Evolutionary conservation across 2,329 filamentous ascomycete species (phyloP).

Genomic region (Akanthomyces dipterigenus): DNA sequence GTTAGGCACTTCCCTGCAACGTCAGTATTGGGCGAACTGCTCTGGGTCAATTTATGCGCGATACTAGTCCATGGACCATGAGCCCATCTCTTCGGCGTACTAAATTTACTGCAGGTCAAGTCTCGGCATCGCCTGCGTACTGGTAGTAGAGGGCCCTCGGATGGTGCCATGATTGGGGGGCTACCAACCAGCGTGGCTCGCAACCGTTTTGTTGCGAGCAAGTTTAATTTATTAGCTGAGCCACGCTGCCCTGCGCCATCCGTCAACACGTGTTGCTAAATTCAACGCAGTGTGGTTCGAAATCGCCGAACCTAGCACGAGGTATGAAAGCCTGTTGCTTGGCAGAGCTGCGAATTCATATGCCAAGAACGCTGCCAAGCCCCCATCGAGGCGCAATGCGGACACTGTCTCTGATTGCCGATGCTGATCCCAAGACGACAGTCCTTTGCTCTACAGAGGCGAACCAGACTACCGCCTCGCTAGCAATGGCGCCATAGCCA

Average conservation of each 20-base stretch:
- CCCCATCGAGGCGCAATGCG: constrained; percentile 2
- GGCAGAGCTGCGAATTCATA: not conserved
- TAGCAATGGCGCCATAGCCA: not conserved
- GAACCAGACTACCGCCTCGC: not conserved
- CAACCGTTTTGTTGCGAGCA: constrained; percentile 7
- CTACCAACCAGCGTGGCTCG: not conserved
- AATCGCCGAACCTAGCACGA: not conserved
- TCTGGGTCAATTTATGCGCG: too few species aligned
- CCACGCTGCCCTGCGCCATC: not conserved
- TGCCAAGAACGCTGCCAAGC: constrained; percentile 5
- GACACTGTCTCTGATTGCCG: not conserved
- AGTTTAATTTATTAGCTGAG: constrained; percentile 1
- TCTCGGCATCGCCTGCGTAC: constrained; percentile 2
- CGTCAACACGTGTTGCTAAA: constrained; percentile 4
- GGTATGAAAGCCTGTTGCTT: not conserved
- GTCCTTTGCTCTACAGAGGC: not conserved
- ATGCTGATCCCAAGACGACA: not conserved
- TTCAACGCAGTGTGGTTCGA: not conserved
- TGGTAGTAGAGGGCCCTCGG: not conserved
- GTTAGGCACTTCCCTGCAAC: not conserved
- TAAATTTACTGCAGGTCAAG: not conserved
- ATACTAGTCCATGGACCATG: not conserved
- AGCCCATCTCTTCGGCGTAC: not conserved
- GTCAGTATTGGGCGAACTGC: not conserved
- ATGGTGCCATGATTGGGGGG: constrained; percentile 1